These are phyloP conservation scores for Gnaphalium uliginosum DNA, from an alignment of 129 eudicot species.

Conservation along the genomic window DNA sequence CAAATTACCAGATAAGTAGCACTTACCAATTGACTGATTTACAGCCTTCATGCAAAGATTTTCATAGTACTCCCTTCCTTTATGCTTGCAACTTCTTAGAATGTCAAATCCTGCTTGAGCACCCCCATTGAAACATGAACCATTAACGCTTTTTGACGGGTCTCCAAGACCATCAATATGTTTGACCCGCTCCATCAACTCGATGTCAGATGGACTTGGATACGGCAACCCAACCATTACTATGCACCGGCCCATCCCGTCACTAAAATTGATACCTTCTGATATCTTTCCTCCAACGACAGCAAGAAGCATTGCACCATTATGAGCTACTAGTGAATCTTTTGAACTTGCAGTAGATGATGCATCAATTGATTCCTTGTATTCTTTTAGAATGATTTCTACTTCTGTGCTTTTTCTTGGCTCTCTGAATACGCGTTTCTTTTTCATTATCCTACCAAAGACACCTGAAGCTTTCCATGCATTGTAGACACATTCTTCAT, in stretches of 20 bases:
- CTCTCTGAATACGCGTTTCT: constrained; percentile 77
- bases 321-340: constrained; percentile 17
- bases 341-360: constrained; percentile 19
- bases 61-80: constrained; percentile 92
- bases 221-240: constrained; percentile 98
- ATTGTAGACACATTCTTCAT: constrained; percentile 65
- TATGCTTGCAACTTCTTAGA: constrained; percentile 72
- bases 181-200: constrained; percentile 84
- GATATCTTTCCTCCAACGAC: constrained; percentile 98
- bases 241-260: constrained; percentile 94
- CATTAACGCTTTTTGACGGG: constrained; percentile 16
- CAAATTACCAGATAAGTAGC: neutral
- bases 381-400: constrained; percentile 70
- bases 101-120: constrained; percentile 72
- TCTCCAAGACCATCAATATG: constrained; percentile 78
- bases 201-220: constrained; percentile 92
- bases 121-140: constrained; percentile 40
- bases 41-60: constrained; percentile 99
- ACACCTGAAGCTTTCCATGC: constrained; percentile 81
- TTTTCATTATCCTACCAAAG: constrained; percentile 68
- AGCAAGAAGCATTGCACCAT: constrained; percentile 84
- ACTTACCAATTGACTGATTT: constrained; percentile 89
- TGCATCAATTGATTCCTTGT: constrained; percentile 70
- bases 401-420: constrained; percentile 81
- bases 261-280: constrained; percentile 96